Conservation (phyloP, 140 eudicot species). For the Erigeron philadelphicus region DNA sequence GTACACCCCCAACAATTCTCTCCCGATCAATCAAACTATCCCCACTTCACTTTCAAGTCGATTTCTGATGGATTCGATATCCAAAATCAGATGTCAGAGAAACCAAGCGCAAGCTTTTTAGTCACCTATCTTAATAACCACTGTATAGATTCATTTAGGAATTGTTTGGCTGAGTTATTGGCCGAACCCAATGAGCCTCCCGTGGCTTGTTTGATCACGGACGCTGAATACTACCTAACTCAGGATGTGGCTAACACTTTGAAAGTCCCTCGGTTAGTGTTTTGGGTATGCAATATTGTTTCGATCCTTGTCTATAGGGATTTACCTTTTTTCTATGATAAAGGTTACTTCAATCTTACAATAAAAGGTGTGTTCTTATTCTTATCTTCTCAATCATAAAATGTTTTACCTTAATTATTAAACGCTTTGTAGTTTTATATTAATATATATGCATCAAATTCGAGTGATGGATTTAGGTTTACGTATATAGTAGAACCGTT, state of each 20-base stretch:
- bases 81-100: background rate
- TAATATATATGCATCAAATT: no score
- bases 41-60: slow-evolving; percentile 29
- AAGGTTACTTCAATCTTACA: slow-evolving; percentile 25
- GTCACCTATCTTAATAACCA: slow-evolving; percentile 18
- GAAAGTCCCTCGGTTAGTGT: slow-evolving; percentile 32
- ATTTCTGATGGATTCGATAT: slow-evolving; percentile 15
- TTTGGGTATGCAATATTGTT: slow-evolving; percentile 33
- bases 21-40: slow-evolving; percentile 29
- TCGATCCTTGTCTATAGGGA: slow-evolving; percentile 28
- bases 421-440: no score
- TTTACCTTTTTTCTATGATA: slow-evolving; percentile 25
- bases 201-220: slow-evolving; percentile 29
- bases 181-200: slow-evolving; percentile 12
- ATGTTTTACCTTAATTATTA: background rate
- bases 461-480: no score
- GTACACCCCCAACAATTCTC: slow-evolving; percentile 33
- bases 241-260: slow-evolving; percentile 20
- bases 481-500: no score
- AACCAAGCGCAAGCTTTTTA: background rate
- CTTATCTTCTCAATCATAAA: background rate
- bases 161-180: slow-evolving; percentile 23
- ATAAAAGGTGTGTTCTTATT: slow-evolving; percentile 13
- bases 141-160: slow-evolving; percentile 32
- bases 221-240: slow-evolving; percentile 27